Base-by-base conservation (phyloP, 306 rosid genomes). In the Elaeagnus macrophylla region DNA sequence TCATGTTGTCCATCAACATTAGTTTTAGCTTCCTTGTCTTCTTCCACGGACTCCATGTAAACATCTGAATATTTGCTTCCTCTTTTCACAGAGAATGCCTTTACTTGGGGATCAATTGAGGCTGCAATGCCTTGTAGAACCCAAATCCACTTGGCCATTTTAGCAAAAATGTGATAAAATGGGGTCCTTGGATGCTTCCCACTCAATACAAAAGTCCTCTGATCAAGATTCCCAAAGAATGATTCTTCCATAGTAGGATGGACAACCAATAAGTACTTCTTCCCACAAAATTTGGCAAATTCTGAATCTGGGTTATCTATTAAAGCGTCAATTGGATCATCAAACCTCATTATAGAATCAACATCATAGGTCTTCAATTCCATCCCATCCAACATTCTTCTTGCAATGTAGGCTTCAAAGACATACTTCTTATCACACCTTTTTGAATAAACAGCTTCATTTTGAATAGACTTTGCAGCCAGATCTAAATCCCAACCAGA, bases 61-160 rank as follows among this genome's bases (percentile, higher is more conserved):
- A 57, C 50, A 60, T 59, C 71, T 12, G 88, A 81, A 78, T 83
- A 86, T 15, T 42, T 10, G 68, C 75, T 72, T 32, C 83, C 81
- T 60, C 76, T 77, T 60, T 46, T 56, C 60, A 83, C 86, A 16
- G 80, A 54, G 62, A 75, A 89, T 42, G 73, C 37, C 54, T 73
- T 75, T 25, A 79, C 85, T 57, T 72, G 66, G 42, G 89, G 78
- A 65, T 81, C 81, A 11, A 81, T 48, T 41, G 79, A 64, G 50
- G 61, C 53, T 2, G 82, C 85, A 66, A 77, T 65, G 49, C 90
- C 63, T 12, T 69, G 68, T 57, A 83, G 68, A 66, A 86, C 70
- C 97, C 95, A 89, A 63, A 86, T 51, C 85, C 81, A 79, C 81
- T 73, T 86, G 11, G 90, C 95, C 94, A 86, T 79, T 73, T 69